These are phyloP conservation scores for Lactifluus volemus DNA, from an alignment of 768 basidiomycete genomes.

Conservation along the genomic window DNA sequence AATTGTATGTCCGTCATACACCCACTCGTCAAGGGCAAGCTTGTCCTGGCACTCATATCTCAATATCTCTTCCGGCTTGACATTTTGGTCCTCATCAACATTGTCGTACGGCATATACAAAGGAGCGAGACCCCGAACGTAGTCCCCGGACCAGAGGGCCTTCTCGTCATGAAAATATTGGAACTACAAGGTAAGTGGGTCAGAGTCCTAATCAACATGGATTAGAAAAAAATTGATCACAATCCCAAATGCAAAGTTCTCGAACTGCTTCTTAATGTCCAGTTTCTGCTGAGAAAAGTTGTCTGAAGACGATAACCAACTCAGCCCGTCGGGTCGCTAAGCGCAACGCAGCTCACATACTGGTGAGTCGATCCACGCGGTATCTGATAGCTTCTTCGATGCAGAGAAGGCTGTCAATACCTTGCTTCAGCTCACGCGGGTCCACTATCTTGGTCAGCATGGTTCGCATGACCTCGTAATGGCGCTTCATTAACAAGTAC, in stretches of 20 bases:
- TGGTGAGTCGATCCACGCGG: slow-evolving; percentile 1
- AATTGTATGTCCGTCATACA: slow-evolving; percentile 11
- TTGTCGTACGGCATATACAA: not conserved
- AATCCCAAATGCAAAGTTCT: slow-evolving; percentile 21
- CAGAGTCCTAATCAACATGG: not conserved
- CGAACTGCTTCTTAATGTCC: slow-evolving; percentile 17
- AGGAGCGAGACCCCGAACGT: not conserved
- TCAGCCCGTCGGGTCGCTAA: not conserved
- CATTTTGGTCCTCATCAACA: slow-evolving; percentile 1
- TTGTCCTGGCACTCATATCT: not conserved
- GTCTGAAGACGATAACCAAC: not conserved
- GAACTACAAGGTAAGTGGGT: not conserved
- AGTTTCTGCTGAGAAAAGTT: slow-evolving; percentile 20
- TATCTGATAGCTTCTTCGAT: not conserved
- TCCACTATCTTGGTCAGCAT: slow-evolving; percentile 2
- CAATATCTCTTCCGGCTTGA: slow-evolving; percentile 2
- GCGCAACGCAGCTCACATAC: not conserved
- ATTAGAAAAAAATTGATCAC: slow-evolving; percentile 6
- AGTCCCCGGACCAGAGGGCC: not conserved
- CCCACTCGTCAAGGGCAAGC: slow-evolving; percentile 1
- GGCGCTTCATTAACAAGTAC: slow-evolving; percentile 17
- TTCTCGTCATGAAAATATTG: not conserved
- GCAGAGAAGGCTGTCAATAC: not conserved
- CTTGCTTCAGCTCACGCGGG: not conserved
- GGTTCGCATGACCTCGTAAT: slow-evolving; percentile 18